Evolutionary conservation across 108 stramenopile genomes (phyloP).

Genomic region (Cyclotella cryptica): DNA sequence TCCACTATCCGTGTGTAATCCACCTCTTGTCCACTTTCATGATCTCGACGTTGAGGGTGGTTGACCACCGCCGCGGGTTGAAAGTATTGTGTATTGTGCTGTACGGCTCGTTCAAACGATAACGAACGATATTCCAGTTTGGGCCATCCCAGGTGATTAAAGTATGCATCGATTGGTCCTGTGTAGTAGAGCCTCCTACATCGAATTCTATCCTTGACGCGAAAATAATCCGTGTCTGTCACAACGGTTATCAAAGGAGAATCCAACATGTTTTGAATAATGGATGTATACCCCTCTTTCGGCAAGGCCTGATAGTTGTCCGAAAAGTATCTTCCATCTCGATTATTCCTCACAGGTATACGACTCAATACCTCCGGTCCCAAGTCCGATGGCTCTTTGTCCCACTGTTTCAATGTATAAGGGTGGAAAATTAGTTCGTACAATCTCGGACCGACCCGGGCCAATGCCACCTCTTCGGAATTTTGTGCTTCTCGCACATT

Average conservation of each 20-base stretch:
- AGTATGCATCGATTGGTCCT: slow-evolving; percentile 86
- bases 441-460: slow-evolving; percentile 68
- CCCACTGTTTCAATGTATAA: slow-evolving; percentile 89
- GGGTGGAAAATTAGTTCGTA: slow-evolving; percentile 80
- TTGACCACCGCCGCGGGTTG: slow-evolving; percentile 76
- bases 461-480: slow-evolving; percentile 80
- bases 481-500: slow-evolving; percentile 47
- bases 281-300: slow-evolving; percentile 70
- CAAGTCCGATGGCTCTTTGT: slow-evolving; percentile 69
- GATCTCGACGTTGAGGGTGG: slow-evolving; percentile 54
- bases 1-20: slow-evolving; percentile 70
- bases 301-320: slow-evolving; percentile 85
- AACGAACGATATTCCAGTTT: slow-evolving; percentile 85
- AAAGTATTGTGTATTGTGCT: slow-evolving; percentile 50
- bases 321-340: slow-evolving; percentile 76
- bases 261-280: slow-evolving; percentile 70
- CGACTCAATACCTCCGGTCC: slow-evolving; percentile 78
- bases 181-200: slow-evolving; percentile 72
- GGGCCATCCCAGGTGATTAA: slow-evolving; percentile 60
- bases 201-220: slow-evolving; percentile 49
- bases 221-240: slow-evolving; percentile 75
- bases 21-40: slow-evolving; percentile 35
- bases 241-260: slow-evolving; percentile 68
- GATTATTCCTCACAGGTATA: slow-evolving; percentile 76
- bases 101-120: slow-evolving; percentile 72